Conservation (phyloP, 2,329 filamentous ascomycete genomes). For the Colletotrichum tropicale region DNA sequence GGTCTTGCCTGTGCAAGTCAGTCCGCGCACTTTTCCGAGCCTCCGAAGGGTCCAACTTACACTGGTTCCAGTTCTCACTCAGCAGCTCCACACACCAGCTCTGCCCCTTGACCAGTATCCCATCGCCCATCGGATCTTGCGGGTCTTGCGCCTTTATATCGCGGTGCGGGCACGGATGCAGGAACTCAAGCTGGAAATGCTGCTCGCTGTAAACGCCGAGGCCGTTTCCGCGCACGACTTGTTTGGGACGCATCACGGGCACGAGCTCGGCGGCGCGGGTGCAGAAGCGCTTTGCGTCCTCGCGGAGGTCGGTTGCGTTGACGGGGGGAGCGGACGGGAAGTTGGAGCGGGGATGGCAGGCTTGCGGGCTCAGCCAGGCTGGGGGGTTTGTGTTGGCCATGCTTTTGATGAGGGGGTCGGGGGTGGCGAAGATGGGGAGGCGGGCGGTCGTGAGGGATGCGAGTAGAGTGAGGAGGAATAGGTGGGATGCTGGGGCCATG, state of each 20-base stretch:
- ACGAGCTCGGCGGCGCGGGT: neutral
- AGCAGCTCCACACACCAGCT: neutral
- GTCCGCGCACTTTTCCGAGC: neutral
- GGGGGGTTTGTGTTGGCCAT: neutral
- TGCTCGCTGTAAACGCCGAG: neutral
- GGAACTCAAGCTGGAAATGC: neutral
- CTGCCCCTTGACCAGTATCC: neutral
- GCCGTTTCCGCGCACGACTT: neutral
- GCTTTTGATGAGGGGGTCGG: neutral
- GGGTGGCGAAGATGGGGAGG: neutral
- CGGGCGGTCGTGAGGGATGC: neutral
- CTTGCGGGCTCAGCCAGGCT: neutral
- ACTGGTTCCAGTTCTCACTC: neutral
- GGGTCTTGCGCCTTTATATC: neutral
- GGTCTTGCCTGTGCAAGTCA: neutral
- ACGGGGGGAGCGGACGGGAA: neutral
- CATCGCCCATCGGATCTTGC: neutral
- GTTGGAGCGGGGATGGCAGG: neutral
- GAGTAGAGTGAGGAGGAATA: neutral
- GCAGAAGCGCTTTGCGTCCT: neutral
- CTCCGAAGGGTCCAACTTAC: neutral
- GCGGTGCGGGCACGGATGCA: neutral
- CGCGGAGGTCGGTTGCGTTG: neutral
- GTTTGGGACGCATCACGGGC: neutral
- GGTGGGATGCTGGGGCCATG: fast-evolving